Conservation (phyloP, 1,284 basidiomycete genomes). For the Ceratobasidium papillatum region DNA sequence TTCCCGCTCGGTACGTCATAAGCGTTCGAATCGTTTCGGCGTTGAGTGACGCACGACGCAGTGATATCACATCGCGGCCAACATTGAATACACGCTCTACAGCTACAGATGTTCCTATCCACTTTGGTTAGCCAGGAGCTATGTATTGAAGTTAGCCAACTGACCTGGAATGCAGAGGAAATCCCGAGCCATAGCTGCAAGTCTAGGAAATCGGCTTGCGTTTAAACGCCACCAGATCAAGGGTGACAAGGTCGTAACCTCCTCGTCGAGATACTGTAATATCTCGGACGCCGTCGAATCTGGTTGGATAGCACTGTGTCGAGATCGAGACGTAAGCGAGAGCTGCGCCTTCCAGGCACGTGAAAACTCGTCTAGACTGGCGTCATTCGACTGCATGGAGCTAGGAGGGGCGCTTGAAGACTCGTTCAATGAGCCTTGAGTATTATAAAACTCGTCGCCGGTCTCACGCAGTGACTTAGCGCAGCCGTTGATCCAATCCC, state of each 20-base stretch:
- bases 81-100: constrained; percentile 28
- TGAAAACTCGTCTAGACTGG: background rate
- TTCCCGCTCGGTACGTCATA: constrained; percentile 11
- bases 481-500: background rate
- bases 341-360: constrained; percentile 5
- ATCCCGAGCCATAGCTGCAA: constrained; percentile 3
- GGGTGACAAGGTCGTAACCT: background rate
- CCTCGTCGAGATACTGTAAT: constrained; percentile 1
- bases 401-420: too few species aligned
- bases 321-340: background rate
- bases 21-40: background rate
- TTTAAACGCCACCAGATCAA: constrained; percentile 1
- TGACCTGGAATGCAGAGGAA: constrained; percentile 17
- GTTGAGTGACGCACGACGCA: background rate
- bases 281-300: background rate
- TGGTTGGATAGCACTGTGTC: too few species aligned
- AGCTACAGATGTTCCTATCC: constrained; percentile 31
- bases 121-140: background rate
- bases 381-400: too few species aligned
- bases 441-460: background rate
- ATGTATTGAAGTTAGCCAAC: background rate
- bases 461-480: background rate
- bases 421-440: background rate
- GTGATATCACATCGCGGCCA: constrained; percentile 16
- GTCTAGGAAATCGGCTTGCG: constrained; percentile 6